Evolutionary conservation across 352 stramenopile genomes (phyloP), one percentile per base, ranked within the genome.

Genomic region (Pythium angustatum): DNA sequence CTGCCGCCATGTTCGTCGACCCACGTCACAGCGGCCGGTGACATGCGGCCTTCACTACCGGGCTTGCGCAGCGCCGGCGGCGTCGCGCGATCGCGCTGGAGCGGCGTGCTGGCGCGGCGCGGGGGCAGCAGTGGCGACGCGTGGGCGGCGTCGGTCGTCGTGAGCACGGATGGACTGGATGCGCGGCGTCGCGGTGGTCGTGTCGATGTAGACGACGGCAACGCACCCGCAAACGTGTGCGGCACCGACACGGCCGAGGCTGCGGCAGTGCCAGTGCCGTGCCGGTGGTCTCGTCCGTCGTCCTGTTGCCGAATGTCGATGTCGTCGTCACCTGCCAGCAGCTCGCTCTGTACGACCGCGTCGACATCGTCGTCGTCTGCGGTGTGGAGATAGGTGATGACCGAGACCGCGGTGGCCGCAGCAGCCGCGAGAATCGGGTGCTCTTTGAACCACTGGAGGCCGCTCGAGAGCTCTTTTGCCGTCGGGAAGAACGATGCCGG

Each of bases 361-460:
- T 34, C 27, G 19, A 43, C 14, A 1, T 52, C 49, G 15, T 47
- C 49, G 56, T 72, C 58, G 30, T 79, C 69, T 17, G 69, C 66
- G 12, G 83, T 75, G 66, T 90, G 88, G 48, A 87, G 72, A 66
- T 92, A 94, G 45, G 85, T 94, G 72, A 94, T 89, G 56, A 93
- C 79, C 15, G 83, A 93, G 45, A 95, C 83, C 43, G 87, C 83
- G 1, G 87, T 92, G 54, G 85, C 87, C 19, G 87, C 87, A 2
- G 83, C 87, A 1, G 85, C 82, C 26, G 83, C 85, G 26, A 93
- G 76, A 47, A 95, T 80, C 27, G 87, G 87, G 63, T 95, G 87
- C 58, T 95, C 85, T 56, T 87, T 88, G 62, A 93, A 90, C 87
- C 87, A 95, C 66, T 93, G 84, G 33, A 95, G 64, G 9, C 87